phyloP scores from a whole-genome alignment of 192 early-diverging fungal species.

The Phycomyces nitens region DNA sequence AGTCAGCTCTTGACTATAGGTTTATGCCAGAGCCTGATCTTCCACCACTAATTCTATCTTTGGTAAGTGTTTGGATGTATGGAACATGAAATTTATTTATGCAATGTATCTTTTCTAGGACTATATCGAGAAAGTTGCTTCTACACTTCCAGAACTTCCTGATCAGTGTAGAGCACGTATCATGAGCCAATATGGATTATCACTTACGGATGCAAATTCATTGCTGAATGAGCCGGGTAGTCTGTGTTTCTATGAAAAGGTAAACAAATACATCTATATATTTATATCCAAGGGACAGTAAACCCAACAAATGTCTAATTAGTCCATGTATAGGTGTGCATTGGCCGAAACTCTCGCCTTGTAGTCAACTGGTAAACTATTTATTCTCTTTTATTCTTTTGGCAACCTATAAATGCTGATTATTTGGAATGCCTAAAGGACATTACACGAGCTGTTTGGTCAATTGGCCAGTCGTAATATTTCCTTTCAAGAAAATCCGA shows the following conservation, averaged over 20 bases:
- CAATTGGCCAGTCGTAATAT: slow-evolving; percentile 43
- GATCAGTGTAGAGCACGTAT: slow-evolving; percentile 59
- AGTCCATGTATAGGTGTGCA: slow-evolving; percentile 14
- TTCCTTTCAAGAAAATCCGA: slow-evolving; percentile 42
- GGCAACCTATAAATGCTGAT: slow-evolving; percentile 27
- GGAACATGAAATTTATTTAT: not conserved
- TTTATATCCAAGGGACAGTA: not conserved
- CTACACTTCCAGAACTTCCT: slow-evolving; percentile 68
- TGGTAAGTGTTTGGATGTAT: slow-evolving; percentile 18
- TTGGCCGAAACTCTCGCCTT: slow-evolving; percentile 32
- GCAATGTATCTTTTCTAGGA: slow-evolving; percentile 19
- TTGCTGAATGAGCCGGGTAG: slow-evolving; percentile 73
- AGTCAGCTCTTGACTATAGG: slow-evolving; percentile 82
- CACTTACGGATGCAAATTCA: slow-evolving; percentile 52
- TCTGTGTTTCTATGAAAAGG: slow-evolving; percentile 72
- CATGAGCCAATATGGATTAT: slow-evolving; percentile 55
- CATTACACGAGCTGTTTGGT: slow-evolving; percentile 58
- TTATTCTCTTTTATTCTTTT: slow-evolving; percentile 13
- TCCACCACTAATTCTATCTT: slow-evolving; percentile 47
- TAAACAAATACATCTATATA: slow-evolving; percentile 30
- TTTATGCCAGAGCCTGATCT: slow-evolving; percentile 87
- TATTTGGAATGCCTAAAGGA: slow-evolving; percentile 34
- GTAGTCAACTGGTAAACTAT: slow-evolving; percentile 48
- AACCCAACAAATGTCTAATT: no score
- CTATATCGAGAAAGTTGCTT: slow-evolving; percentile 43